These are phyloP conservation scores for Penicillium sp. DNA, from an alignment of 2,329 filamentous ascomycete species.

Conservation along the genomic window DNA sequence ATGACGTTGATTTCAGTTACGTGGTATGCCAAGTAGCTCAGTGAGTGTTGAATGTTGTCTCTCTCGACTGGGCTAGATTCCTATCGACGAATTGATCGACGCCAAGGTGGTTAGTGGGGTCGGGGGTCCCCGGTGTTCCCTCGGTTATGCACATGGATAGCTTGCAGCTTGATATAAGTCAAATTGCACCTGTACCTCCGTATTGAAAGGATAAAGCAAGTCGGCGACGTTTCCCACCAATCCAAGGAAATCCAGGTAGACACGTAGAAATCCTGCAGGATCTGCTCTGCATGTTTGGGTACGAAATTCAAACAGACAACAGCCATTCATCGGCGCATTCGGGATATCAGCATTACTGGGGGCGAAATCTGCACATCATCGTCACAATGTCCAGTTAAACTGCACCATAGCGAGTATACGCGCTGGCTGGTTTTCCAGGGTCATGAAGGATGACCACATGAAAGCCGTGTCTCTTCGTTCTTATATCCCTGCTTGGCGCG, in stretches of 20 bases:
- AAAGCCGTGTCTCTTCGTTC: background rate
- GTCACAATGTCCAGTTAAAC: background rate
- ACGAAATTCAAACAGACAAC: background rate
- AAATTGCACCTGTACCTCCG: background rate
- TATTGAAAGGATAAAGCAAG: background rate
- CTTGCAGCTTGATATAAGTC: background rate
- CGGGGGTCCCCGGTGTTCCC: conserved; percentile 47
- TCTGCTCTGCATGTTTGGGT: background rate
- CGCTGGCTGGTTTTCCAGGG: background rate
- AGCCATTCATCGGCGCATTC: background rate
- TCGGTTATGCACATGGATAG: conserved; percentile 28
- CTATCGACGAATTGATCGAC: conserved; percentile 56
- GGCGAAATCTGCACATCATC: background rate
- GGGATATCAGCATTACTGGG: background rate
- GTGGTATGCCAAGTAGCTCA: conserved; percentile 50
- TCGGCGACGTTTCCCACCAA: background rate
- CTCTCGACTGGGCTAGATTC: conserved; percentile 54
- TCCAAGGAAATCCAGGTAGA: background rate
- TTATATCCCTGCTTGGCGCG: background rate
- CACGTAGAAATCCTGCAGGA: background rate
- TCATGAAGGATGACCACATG: background rate
- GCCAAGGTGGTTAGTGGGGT: conserved; percentile 57
- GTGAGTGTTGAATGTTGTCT: conserved; percentile 51
- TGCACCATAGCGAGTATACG: background rate
- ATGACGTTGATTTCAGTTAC: conserved; percentile 48